Evolutionary conservation across 495 filamentous ascomycete species (phyloP), one percentile per base, ranked within the genome.

Genomic region (Penicillium angulare): DNA sequence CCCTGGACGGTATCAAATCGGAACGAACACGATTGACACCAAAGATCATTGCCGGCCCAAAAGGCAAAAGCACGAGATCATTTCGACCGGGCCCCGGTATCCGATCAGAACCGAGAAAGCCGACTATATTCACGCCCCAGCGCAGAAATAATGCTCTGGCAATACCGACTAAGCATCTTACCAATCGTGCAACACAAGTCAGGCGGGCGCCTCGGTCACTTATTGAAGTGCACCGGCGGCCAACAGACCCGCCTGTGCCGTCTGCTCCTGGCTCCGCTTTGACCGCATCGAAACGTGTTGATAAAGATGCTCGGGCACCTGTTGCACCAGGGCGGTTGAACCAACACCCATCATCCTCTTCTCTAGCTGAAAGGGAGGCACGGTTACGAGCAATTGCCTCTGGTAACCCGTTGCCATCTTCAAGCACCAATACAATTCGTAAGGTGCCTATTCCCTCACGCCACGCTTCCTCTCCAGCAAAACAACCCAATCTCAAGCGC

Each of bases 1-100:
- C 71, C 3, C 59, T 83, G 43, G 70, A 77, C 26, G 74, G 71
- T 2, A 72, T 82, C 47, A 75, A 73, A 43, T 71, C 73, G 20
- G 68, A 78, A 35, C 69, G 73, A n/a, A 72, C 66, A 3, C 68
- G 70, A 24, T 65, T 81, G 43, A 74, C 70, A 7, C 67, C 71
- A 17, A 74, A 77, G 43, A 61, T 81, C 18, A 66, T 79, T 22
- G 49, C 64, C 27, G 63, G 69, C 40, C 57, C 65, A 31, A 60
- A 61, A 43, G 18, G 34, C 38, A 48, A 42, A 2, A 43, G 49
- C 61, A 22, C 67, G 67, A 12, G 61, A 50, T 16, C 57, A 63
- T 45, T 63, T 60, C 17, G 43, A 55, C 7, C 56, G 47, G 29
- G 65, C 65, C 39, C 59, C 57, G 35, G 41, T 6, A 67, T 49